Conservation (phyloP, 148 eudicot species). For the Rhododendron williamsianum region DNA sequence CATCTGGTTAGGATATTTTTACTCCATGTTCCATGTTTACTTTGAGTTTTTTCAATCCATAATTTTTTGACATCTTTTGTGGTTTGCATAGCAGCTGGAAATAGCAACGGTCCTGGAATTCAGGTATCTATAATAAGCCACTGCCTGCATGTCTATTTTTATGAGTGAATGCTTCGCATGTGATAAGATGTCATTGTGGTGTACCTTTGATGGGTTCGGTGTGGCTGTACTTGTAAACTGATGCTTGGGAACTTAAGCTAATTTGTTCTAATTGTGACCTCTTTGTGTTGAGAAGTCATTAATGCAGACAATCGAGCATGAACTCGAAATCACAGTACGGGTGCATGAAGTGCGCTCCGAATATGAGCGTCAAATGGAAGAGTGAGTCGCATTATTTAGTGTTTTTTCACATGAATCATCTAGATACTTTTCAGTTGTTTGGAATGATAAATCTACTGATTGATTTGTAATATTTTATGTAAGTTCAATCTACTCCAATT, state of each 20-base stretch:
- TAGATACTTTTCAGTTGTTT: background rate
- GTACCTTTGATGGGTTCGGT: constrained; percentile 2
- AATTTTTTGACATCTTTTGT: constrained; percentile 3
- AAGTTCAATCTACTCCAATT: background rate
- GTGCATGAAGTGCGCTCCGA: constrained; percentile 96
- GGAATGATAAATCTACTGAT: background rate
- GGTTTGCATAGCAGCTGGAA: constrained; percentile 32
- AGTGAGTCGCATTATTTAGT: constrained; percentile 38
- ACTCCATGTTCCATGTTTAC: background rate
- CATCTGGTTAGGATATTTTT: constrained; percentile 32
- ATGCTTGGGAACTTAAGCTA: background rate
- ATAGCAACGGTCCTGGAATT: constrained; percentile 53
- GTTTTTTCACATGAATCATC: background rate
- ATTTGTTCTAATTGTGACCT: background rate
- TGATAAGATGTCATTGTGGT: background rate
- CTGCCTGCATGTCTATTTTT: background rate
- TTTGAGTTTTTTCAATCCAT: background rate
- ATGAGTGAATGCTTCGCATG: background rate
- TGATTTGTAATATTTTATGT: background rate
- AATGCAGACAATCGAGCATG: constrained; percentile 90
- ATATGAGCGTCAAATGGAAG: constrained; percentile 94
- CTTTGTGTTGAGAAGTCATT: constrained; percentile 45
- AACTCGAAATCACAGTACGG: constrained; percentile 78
- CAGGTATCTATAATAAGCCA: constrained; percentile 45
- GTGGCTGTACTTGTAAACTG: background rate